Evolutionary conservation across 306 rosid genomes (phyloP).

Genomic region (Chamaecrista fasciculata): DNA sequence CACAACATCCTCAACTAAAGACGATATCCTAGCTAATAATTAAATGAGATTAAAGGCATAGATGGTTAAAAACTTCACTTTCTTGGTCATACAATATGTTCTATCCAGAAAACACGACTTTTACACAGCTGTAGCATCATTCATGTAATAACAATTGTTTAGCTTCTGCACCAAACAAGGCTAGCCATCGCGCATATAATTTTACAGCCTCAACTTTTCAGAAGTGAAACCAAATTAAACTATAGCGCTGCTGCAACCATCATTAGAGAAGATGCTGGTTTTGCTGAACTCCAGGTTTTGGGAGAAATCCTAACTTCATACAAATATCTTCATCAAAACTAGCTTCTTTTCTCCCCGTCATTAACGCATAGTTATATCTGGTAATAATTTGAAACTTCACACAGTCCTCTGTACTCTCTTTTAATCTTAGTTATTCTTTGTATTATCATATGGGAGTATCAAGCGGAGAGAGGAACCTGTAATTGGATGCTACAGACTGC

Average conservation of each 20-base stretch:
- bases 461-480: conserved; percentile 60
- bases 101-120: background rate
- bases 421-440: background rate
- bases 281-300: conserved; percentile 14
- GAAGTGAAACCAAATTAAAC: conserved; percentile 32
- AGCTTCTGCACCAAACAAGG: background rate
- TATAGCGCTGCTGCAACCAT: conserved; percentile 18
- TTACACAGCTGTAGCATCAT: conserved; percentile 7
- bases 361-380: background rate
- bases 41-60: background rate
- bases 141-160: background rate
- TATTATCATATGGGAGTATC: background rate
- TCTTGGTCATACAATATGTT: background rate
- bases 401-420: background rate
- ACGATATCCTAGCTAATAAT: conserved; percentile 4
- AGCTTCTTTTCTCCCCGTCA: background rate
- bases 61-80: conserved; percentile 1
- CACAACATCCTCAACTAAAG: conserved; percentile 4
- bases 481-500: conserved; percentile 97
- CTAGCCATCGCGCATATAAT: background rate
- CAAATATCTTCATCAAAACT: conserved; percentile 23
- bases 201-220: conserved; percentile 5
- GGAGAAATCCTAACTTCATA: conserved; percentile 18
- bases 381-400: background rate
- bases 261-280: background rate